Base-by-base conservation (phyloP, 2,329 filamentous ascomycete genomes). In the Trichoderma brevicompactum region DNA sequence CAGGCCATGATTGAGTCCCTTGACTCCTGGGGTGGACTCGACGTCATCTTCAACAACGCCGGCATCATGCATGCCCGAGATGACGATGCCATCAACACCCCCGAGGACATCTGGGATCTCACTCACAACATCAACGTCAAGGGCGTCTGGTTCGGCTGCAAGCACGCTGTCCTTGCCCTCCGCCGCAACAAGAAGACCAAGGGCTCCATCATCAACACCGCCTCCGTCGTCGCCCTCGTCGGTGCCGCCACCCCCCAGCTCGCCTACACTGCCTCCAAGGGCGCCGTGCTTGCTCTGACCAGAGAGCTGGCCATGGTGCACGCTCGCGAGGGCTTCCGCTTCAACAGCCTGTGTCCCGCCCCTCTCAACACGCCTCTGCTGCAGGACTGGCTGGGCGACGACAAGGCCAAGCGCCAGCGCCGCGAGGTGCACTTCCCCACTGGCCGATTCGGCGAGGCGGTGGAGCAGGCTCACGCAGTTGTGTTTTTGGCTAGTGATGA, bases 1-100 rank as follows among this genome's bases (percentile, higher is more conserved):
- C 81, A 92, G 73, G 87, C 88, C 64, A 87, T 91, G 75, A 83
- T 97, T 60, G 89, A 91, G 70, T 80, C 85, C 9, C 80, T 94
- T 65, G 94, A 97, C 78, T 75, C 86, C 65, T 96, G 92, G 91
- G 94, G 94, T 74, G 94, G 94, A 50, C 79, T 95, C 3, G 94
- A 97, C 76, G 83, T 97, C 74, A 92, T 97, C 73, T 97, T 97
- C 88, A 97, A 97, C 87, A 97, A 97, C 77, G 94, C 94, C 28
- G 94, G 94, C 64, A 97, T 97, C 78, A 97, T 97, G 94, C 94
- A 97, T 80, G 89, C 87, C 54, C 83, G 90, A 65, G 90, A 93
- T 77, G 89, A 86, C 74, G 89, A 92, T 77, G 92, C 94, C 55
- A 82, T 96, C 76, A 86, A 90, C 76, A 97, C 93, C 1, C 89